phyloP scores from a whole-genome alignment of 2,329 filamentous ascomycete genomes.

The Talaromyces verruculosus region DNA sequence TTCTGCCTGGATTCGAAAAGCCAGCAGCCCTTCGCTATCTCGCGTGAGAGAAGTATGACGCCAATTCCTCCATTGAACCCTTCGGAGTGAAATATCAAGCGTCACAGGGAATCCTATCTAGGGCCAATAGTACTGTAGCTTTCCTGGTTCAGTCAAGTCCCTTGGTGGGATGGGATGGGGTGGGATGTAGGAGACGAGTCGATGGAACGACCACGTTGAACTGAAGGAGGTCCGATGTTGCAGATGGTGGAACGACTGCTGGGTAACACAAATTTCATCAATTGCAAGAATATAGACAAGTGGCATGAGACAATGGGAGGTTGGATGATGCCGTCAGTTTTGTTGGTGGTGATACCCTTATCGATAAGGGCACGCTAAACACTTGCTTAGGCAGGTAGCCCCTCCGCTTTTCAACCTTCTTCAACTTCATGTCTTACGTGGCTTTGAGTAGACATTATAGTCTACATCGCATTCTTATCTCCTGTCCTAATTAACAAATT shows the following conservation, averaged over 20 bases:
- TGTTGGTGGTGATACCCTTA: background rate
- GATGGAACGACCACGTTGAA: background rate
- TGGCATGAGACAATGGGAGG: background rate
- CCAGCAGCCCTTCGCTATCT: background rate
- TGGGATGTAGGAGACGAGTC: background rate
- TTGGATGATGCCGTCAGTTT: background rate
- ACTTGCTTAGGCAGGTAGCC: background rate
- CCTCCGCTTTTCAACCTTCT: background rate
- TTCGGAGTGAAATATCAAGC: background rate
- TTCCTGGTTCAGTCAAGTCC: background rate
- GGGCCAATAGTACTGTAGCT: background rate
- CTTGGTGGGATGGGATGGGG: background rate
- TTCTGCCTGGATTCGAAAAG: background rate
- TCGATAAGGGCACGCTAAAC: slow-evolving; percentile 1
- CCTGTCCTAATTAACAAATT: background rate
- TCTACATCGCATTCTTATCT: background rate
- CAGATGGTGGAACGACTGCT: too few relatives aligned
- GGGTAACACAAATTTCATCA: background rate
- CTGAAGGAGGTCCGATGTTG: background rate
- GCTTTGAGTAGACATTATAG: background rate
- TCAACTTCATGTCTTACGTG: background rate
- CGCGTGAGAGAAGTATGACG: background rate
- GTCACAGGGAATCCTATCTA: background rate
- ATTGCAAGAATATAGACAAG: background rate
- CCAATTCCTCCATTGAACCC: background rate